These are phyloP conservation scores for Leccinellum rugosiceps DNA, from an alignment of 768 basidiomycete species.

Conservation along the genomic window DNA sequence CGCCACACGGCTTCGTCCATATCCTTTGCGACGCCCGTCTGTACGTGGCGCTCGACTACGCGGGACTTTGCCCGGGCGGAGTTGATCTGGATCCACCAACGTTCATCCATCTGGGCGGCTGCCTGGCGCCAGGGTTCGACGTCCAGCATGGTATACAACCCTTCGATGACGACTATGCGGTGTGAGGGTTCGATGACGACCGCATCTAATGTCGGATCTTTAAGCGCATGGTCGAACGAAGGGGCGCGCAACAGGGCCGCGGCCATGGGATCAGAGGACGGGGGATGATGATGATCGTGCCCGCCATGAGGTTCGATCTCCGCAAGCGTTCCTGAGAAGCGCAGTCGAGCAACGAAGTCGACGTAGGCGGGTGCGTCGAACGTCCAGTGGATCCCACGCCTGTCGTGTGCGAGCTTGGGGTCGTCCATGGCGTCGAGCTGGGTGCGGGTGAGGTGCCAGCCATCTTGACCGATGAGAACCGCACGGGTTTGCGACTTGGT, in stretches of 20 bases:
- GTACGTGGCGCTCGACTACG: constrained; percentile 70
- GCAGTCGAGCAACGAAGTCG: constrained; percentile 59
- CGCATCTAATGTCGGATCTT: constrained; percentile 69
- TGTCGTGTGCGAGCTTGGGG: constrained; percentile 70
- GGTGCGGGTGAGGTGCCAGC: constrained; percentile 85
- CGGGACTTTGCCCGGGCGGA: constrained; percentile 52
- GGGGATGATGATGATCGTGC: constrained; percentile 33
- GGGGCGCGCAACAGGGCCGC: constrained; percentile 40
- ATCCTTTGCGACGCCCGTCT: constrained; percentile 69
- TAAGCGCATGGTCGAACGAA: constrained; percentile 83
- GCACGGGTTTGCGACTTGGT: constrained; percentile 31
- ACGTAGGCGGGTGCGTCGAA: constrained; percentile 78
- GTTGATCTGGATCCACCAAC: constrained; percentile 70
- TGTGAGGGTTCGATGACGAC: constrained; percentile 58
- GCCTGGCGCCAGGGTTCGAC: constrained; percentile 70
- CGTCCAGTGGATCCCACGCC: constrained; percentile 89
- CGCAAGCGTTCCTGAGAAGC: constrained; percentile 29
- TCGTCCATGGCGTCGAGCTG: constrained; percentile 76
- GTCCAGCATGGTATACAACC: constrained; percentile 81
- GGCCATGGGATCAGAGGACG: constrained; percentile 65
- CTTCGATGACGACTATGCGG: constrained; percentile 84
- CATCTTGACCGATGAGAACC: constrained; percentile 78
- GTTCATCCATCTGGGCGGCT: constrained; percentile 64
- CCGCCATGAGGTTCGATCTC: background rate
- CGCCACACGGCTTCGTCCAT: constrained; percentile 63